phyloP scores from a whole-genome alignment of 116 monocot species.

The Papilionanthe hybrid region DNA sequence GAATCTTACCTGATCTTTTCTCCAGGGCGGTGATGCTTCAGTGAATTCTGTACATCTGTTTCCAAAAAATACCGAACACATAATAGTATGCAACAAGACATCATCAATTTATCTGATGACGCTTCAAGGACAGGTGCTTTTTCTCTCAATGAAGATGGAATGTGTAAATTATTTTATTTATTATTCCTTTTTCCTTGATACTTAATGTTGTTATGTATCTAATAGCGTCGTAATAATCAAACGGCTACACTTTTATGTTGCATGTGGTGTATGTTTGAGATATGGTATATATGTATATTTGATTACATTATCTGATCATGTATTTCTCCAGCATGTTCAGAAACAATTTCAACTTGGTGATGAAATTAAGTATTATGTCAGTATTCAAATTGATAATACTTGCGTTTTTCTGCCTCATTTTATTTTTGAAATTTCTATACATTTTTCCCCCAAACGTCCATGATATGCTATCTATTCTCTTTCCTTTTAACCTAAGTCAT shows the following conservation, averaged over 20 bases:
- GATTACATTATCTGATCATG: slow-evolving; percentile 5
- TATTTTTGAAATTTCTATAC: no score
- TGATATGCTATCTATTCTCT: no score
- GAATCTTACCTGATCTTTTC: not conserved
- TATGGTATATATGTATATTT: not conserved
- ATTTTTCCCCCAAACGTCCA: no score
- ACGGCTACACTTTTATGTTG: not conserved
- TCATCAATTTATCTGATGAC: slow-evolving; percentile 98
- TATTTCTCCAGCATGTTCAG: not conserved
- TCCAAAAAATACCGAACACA: slow-evolving; percentile 86
- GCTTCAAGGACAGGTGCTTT: slow-evolving; percentile 62
- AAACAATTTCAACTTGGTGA: not conserved
- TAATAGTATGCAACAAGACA: slow-evolving; percentile 97
- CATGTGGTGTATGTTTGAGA: not conserved
- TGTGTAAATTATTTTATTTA: not conserved
- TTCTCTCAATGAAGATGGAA: not conserved
- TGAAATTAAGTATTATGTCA: no score
- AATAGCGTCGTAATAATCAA: not conserved
- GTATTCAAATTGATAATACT: no score
- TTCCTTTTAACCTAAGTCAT: no score
- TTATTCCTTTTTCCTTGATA: not conserved
- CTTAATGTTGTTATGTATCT: not conserved
- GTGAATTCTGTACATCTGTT: slow-evolving; percentile 87
- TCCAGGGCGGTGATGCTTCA: slow-evolving; percentile 95
- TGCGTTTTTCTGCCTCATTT: no score